Evolutionary conservation across 805 yeast genomes (phyloP), one percentile per base, ranked within the genome.

Genomic region (Nakazawaea siamensis): DNA sequence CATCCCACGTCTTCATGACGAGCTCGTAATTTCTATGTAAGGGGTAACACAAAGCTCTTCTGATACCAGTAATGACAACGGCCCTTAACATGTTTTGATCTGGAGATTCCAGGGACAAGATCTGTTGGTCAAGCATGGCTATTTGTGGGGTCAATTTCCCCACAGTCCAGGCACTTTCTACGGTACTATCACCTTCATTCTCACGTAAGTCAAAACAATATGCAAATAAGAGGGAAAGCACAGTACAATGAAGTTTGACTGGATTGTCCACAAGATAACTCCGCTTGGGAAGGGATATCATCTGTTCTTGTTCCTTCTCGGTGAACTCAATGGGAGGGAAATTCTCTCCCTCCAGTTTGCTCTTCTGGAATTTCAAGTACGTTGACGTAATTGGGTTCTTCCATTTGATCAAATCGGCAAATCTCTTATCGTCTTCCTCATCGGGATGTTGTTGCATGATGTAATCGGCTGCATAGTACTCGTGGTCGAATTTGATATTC

Each of bases 131-230:
- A 21, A 92, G 58, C 44, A 68, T 76, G 6, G 87, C 54, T 25
- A 90, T 56, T 47, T 85, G 92, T 1, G 97, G 95, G 0, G 77
- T 61, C 16, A 92, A 47, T 45, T 81, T 87, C 1, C 98, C 98
- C 4, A 92, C 70, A 0, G 90, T 78, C 98, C 98, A 92, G 0
- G 94, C 85, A 38, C 94, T 81, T 55, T 92, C 98, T 4, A 83
- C 76, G 13, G 75, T 85, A 34, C 75, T 72, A 14, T 73, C 79
- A 10, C 79, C 80, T 48, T 72, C 75, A 24, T 80, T 85, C 35
- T 81, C 80, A 24, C 96, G 61, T 33, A 70, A 56, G 43, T 92
- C 97, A 51, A 79, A 87, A 35, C 72, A 70, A 46, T 76, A 82
- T 1, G 81, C 76, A 55, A 82, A 92, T 14, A 92, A 44, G 1